Conservation (phyloP, 495 filamentous ascomycete genomes). For the Talaromyces proteolyticus region DNA sequence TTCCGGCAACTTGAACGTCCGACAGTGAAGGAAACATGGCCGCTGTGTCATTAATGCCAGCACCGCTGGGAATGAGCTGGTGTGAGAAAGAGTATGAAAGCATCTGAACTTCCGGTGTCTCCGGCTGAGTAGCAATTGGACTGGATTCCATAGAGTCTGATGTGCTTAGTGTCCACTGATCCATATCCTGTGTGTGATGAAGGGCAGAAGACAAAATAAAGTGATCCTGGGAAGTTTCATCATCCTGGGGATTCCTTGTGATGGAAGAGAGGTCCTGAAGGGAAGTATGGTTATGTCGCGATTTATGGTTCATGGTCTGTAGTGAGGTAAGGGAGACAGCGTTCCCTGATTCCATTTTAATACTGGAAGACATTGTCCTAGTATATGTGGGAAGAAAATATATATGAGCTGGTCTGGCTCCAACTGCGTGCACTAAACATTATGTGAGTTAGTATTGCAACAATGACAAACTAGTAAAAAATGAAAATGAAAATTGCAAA, state of each 20-base stretch:
- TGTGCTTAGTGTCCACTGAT: slow-evolving; percentile 35
- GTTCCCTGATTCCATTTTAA: slow-evolving; percentile 29
- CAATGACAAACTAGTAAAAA: slow-evolving; percentile 10
- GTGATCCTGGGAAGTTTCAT: slow-evolving; percentile 41
- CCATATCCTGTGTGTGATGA: slow-evolving; percentile 29
- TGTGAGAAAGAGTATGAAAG: slow-evolving; percentile 41
- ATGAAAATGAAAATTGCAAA: slow-evolving; percentile 7
- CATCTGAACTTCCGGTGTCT: slow-evolving; percentile 42
- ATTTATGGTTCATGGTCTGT: slow-evolving; percentile 25
- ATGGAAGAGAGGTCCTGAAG: slow-evolving; percentile 34
- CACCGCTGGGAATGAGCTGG: slow-evolving; percentile 36
- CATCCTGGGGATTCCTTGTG: slow-evolving; percentile 40
- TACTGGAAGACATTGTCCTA: slow-evolving; percentile 28
- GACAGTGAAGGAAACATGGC: slow-evolving; percentile 38
- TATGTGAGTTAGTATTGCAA: slow-evolving; percentile 3
- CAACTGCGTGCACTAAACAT: slow-evolving; percentile 5
- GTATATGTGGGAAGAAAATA: not conserved
- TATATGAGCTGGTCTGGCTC: slow-evolving; percentile 5
- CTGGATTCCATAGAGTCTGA: slow-evolving; percentile 31
- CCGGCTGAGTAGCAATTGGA: slow-evolving; percentile 28
- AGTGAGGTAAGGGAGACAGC: slow-evolving; percentile 29
- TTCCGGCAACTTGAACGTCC: slow-evolving; percentile 35
- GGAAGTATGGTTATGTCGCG: slow-evolving; percentile 27
- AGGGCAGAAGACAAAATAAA: slow-evolving; percentile 37
- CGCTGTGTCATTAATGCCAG: slow-evolving; percentile 30